Percentiles rank a stretch among this genome's conserved stretches.
Conservation (phyloP, 179 eudicot genomes). For the Patellifolia procumbens region DNA sequence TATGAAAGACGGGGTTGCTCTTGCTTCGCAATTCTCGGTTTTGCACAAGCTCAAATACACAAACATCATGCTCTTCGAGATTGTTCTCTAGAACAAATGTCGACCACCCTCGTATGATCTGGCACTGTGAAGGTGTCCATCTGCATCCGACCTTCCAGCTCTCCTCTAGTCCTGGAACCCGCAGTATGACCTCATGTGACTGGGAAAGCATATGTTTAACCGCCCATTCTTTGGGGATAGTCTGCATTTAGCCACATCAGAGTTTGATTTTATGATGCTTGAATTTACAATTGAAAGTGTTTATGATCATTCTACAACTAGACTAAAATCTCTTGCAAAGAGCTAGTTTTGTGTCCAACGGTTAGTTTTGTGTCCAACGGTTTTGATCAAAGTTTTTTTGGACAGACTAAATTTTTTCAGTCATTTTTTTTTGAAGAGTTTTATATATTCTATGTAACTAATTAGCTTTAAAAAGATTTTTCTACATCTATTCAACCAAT, state of each 20-base stretch:
- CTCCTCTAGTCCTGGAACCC: neutral
- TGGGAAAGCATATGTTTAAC: conserved; percentile 8
- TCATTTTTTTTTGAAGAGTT: too few relatives aligned
- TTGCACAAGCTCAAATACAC: conserved; percentile 20
- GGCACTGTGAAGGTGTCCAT: conserved; percentile 24
- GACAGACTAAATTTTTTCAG: too few relatives aligned
- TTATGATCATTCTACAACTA: neutral
- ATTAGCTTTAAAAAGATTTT: too few relatives aligned
- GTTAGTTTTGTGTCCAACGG: too few relatives aligned
- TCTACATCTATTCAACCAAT: neutral
- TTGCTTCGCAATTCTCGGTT: neutral
- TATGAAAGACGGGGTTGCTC: neutral
- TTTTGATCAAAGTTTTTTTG: too few relatives aligned
- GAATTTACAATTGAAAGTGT: neutral
- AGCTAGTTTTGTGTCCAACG: neutral
- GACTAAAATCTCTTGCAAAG: neutral
- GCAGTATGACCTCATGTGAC: conserved; percentile 7
- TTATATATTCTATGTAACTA: too few relatives aligned
- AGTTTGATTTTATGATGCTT: neutral
- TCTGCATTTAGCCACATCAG: neutral
- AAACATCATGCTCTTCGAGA: conserved; percentile 26
- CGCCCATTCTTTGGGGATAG: conserved; percentile 25
- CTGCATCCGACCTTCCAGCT: conserved; percentile 25
- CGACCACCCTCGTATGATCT: conserved; percentile 28
- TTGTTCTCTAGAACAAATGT: conserved; percentile 21